Base-by-base conservation (phyloP, 208 protist genomes). In the Wallacemonas collosoma region DNA sequence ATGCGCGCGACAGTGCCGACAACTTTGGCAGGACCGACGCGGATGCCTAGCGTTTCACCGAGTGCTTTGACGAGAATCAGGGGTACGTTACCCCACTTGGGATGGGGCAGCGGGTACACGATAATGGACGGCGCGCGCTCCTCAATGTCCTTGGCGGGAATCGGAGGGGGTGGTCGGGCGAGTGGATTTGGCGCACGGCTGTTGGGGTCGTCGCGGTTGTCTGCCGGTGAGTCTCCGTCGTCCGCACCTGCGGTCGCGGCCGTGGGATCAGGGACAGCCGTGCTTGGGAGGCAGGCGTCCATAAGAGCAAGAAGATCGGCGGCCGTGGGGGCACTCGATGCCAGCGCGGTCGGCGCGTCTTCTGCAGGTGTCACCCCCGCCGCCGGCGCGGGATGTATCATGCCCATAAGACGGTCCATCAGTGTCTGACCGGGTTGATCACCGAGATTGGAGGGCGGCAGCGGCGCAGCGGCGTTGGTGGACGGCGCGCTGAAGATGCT, bases 1-100 rank as follows among this genome's bases (percentile, higher is more conserved):
- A 97, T 93, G 54, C 93, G 89, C 3, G 88, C 91, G 65, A 96
- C 80, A 68, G 79, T 68, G 38, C 93, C 93, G 17, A 97, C 82
- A 35, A 97, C 85, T 7, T 48, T 78, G 40, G 93, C 94, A 9
- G 93, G 93, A 14, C 93, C 93, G 3, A 96, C 90, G 38, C 85
- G 86, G 51, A 97, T 78, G 39, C 80, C 87, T 45, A 97, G 85
- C 36, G 76, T 82, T 62, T 97, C 90, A 38, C 93, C 88, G 4
- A 97, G 81, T 9, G 90, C 86, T 58, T 87, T 87, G 14, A 88
- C 87, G 14, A 97, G 85, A 15, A 93, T 80, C 51, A 93, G 61
- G 8, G 85, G 86, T 43, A 95, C 72, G 62, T 95, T 93, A 11
- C 75, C 82, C 47, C 74, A 77, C 58, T 80, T 85, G 63, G 75